These are phyloP conservation scores for Talaromyces albobiverticillius DNA, from an alignment of 2,329 filamentous ascomycete genomes.

Conservation along the genomic window DNA sequence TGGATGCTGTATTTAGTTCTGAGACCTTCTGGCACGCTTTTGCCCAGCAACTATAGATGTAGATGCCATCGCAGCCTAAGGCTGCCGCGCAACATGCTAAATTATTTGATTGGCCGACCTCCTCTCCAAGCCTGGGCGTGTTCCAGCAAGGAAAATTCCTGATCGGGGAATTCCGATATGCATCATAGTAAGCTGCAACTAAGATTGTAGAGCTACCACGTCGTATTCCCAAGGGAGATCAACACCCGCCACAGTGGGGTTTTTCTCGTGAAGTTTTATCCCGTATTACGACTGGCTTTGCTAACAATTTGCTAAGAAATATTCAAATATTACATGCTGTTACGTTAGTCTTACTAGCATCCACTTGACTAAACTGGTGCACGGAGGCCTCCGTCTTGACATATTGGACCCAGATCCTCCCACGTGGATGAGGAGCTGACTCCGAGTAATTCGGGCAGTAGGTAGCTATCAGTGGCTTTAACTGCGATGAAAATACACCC, in stretches of 20 bases:
- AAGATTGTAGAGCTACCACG: not conserved
- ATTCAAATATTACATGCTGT: not conserved
- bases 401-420: not conserved
- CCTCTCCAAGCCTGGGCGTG: too few species aligned
- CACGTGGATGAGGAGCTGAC: slow-evolving; percentile 5
- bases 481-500: too few species aligned
- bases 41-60: too few species aligned
- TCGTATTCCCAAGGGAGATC: not conserved
- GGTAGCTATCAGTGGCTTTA: too few species aligned
- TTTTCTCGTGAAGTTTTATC: not conserved
- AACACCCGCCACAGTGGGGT: slow-evolving; percentile 3
- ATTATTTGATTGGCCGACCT: not conserved
- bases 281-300: not conserved
- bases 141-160: not conserved
- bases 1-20: too few species aligned
- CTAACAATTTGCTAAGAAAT: not conserved
- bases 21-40: too few species aligned
- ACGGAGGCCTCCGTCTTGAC: slow-evolving; percentile 6
- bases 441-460: not conserved
- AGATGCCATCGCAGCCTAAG: not conserved
- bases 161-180: not conserved
- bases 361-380: too few species aligned
- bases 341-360: not conserved
- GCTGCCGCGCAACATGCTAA: not conserved
- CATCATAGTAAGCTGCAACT: not conserved